Evolutionary conservation across 1,139 yeast species (phyloP).

Genomic region (Geotrichum aggregatum): DNA sequence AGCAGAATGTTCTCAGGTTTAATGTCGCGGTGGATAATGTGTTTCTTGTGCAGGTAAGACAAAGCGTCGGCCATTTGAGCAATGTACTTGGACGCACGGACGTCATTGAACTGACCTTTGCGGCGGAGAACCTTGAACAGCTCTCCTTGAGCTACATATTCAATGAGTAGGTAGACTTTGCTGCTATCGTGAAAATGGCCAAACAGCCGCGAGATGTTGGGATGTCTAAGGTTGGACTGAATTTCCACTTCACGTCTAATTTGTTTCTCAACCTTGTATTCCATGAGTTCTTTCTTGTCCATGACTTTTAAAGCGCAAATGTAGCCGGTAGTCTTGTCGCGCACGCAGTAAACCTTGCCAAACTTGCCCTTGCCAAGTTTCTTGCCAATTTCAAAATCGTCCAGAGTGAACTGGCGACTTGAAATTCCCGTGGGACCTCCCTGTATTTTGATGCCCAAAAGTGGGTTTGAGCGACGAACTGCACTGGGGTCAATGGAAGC

Average conservation of each 20-base stretch:
- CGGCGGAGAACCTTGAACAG: conserved; percentile 66
- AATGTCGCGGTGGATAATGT: conserved; percentile 84
- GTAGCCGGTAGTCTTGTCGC: conserved; percentile 68
- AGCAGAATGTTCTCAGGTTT: conserved; percentile 87
- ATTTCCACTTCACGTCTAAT: conserved; percentile 89
- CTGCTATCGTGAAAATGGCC: conserved; percentile 81
- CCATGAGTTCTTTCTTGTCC: conserved; percentile 74
- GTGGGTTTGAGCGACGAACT: conserved; percentile 30
- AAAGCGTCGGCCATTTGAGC: conserved; percentile 81
- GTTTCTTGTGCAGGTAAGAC: conserved; percentile 66
- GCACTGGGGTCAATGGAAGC: conserved; percentile 26
- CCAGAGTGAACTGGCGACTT: conserved; percentile 38
- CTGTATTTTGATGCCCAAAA: conserved; percentile 28
- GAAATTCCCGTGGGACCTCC: conserved; percentile 17
- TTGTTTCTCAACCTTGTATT: conserved; percentile 78
- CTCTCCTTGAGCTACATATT: conserved; percentile 84
- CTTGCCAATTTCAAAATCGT: conserved; percentile 83
- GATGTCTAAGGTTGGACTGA: conserved; percentile 69
- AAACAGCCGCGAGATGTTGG: conserved; percentile 71
- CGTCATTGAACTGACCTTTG: conserved; percentile 64
- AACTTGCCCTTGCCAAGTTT: conserved; percentile 90
- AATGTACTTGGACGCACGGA: conserved; percentile 70
- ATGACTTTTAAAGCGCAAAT: conserved; percentile 88
- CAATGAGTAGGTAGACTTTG: conserved; percentile 77
- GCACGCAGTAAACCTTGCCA: conserved; percentile 87